Conservation (phyloP, 2,329 filamentous ascomycete genomes). For the Myriosclerotinia curreyana region DNA sequence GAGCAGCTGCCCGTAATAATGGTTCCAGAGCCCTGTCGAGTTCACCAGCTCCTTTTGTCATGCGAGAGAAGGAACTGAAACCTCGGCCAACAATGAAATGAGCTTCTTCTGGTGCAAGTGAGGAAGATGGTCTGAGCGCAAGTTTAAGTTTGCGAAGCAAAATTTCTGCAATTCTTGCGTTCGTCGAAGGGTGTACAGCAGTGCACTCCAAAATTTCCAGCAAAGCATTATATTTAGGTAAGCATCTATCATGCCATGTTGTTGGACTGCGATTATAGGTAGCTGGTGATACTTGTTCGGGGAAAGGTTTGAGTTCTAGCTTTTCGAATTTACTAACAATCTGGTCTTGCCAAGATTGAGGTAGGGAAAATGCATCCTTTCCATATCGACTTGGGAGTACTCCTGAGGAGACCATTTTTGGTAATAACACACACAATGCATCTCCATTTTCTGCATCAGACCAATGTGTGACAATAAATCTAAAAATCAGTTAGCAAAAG, state of each 20-base stretch:
- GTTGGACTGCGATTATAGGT: slow-evolving; percentile 58
- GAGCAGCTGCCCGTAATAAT: slow-evolving; percentile 62
- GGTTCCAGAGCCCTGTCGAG: slow-evolving; percentile 62
- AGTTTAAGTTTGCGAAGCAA: slow-evolving; percentile 64
- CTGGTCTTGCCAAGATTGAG: slow-evolving; percentile 69
- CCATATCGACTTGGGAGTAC: slow-evolving; percentile 54
- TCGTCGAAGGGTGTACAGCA: slow-evolving; percentile 62
- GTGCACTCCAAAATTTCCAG: slow-evolving; percentile 61
- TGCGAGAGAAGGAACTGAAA: slow-evolving; percentile 68
- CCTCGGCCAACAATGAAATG: slow-evolving; percentile 72
- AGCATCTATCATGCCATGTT: slow-evolving; percentile 59
- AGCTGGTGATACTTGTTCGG: slow-evolving; percentile 54
- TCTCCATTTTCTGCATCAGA: slow-evolving; percentile 62
- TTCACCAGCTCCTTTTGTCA: slow-evolving; percentile 57
- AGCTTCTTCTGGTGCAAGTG: slow-evolving; percentile 59
- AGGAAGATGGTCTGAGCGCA: slow-evolving; percentile 59
- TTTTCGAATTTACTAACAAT: slow-evolving; percentile 68
- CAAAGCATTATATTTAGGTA: slow-evolving; percentile 66
- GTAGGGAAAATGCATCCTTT: slow-evolving; percentile 55
- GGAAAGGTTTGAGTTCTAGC: slow-evolving; percentile 62
- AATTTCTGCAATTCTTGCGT: slow-evolving; percentile 62
- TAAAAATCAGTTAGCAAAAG: slow-evolving; percentile 40
- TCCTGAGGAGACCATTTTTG: slow-evolving; percentile 57
- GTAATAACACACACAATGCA: slow-evolving; percentile 65
- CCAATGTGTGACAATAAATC: slow-evolving; percentile 76